Evolutionary conservation across 495 filamentous ascomycete genomes (phyloP), one percentile per base, ranked within the genome.

Genomic region (Evansstolkia leycettana): DNA sequence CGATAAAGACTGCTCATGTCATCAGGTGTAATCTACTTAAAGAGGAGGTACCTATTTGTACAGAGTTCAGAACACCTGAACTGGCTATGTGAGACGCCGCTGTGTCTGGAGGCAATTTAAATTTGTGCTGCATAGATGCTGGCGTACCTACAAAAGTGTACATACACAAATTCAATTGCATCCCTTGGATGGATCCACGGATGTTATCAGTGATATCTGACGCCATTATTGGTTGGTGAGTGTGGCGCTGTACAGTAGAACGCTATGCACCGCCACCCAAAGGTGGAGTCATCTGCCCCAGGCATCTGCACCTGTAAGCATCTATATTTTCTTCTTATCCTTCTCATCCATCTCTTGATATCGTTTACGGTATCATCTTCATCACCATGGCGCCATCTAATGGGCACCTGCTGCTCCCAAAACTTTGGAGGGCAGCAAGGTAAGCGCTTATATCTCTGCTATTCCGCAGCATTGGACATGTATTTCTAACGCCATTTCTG

Each of bases 331-430:
- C 30, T 17, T 17, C 45, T 37, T 37, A 40, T 37, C 33, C 25
- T 26, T 37, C 36, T 41, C 33, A 33, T 37, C 42, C 44, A 29
- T 37, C 24, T 37, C 44, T 50, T 10, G 30, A 33, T 5, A 33
- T 33, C 30, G 9, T 17, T 19, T 7, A 16, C 39, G 38, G 32
- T 34, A 13, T 34, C 36, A 34, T 26, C 42, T 43, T 34, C 18
- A 33, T 57, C 57, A 65, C 48, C 40, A 87, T 87, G 82, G 68
- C 67, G 52, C 66, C 79, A 60, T 67, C 75, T 25, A 64, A 56
- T 46, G 78, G 76, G 62, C 78, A 77, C 60, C 67, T 84, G 49
- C 70, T 77, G 70, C 75, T 79, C 40, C 74, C 79, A 41, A 76
- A 80, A 45, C 65, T 80, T 42, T 61, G 81, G 67, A 77, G 76